Percentiles rank a stretch among this genome's conserved stretches.
phyloP scores from a whole-genome alignment of 192 early-diverging fungal species.

The Coemansia reversa region DNA sequence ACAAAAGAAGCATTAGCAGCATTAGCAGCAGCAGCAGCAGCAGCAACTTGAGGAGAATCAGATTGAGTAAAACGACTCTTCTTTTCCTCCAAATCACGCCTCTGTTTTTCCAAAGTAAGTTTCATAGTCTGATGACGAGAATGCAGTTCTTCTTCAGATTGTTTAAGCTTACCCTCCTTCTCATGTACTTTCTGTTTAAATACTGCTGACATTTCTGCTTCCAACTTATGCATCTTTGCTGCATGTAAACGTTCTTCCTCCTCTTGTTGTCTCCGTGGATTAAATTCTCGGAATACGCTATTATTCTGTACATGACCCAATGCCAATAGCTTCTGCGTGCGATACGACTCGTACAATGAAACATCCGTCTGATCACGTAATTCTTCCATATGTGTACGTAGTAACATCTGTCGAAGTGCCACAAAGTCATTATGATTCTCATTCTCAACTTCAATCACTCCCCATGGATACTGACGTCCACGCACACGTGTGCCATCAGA shows the following conservation, averaged over 20 bases:
- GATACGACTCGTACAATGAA: constrained; percentile 90
- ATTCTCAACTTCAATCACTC: constrained; percentile 93
- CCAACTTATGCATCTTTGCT: constrained; percentile 94
- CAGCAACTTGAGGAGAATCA: neutral
- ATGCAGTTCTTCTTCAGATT: constrained; percentile 93
- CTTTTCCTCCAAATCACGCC: constrained; percentile 91
- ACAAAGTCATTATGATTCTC: constrained; percentile 95
- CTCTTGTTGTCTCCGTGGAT: constrained; percentile 74
- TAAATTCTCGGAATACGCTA: constrained; percentile 75
- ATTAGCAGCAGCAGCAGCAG: no score
- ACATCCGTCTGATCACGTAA: constrained; percentile 87
- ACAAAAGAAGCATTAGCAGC: constrained; percentile 1
- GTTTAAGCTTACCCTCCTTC: constrained; percentile 95
- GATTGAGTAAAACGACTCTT: constrained; percentile 68
- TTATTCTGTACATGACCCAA: constrained; percentile 79
- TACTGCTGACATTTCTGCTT: constrained; percentile 96
- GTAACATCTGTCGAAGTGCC: constrained; percentile 83
- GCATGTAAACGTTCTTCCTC: constrained; percentile 89
- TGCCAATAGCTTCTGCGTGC: constrained; percentile 86
- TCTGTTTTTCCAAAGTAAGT: constrained; percentile 89
- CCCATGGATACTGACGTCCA: constrained; percentile 89
- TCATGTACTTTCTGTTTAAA: constrained; percentile 98
- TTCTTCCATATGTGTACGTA: constrained; percentile 92
- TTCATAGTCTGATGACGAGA: constrained; percentile 97
- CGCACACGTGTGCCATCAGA: constrained; percentile 78